These are phyloP conservation scores for Tilletia horrida DNA, from an alignment of 1,284 basidiomycete genomes.

Conservation along the genomic window DNA sequence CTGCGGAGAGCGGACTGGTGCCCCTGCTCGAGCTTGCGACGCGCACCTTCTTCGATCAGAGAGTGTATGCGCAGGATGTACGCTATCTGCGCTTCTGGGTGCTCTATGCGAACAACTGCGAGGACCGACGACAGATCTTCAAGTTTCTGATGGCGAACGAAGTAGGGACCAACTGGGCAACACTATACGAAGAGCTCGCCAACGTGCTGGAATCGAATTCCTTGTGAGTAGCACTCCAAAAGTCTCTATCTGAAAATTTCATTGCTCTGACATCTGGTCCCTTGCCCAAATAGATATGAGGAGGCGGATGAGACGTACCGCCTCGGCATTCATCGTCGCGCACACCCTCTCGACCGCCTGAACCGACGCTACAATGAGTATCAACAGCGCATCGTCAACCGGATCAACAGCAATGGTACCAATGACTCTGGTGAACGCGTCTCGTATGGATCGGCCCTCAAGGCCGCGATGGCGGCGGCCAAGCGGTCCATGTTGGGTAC, in stretches of 20 bases:
- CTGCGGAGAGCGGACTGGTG: constrained; percentile 62
- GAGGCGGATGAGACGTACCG: constrained; percentile 72
- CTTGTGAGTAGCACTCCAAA: constrained; percentile 61
- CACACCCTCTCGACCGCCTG: constrained; percentile 76
- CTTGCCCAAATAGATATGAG: constrained; percentile 26
- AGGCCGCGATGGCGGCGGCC: constrained; percentile 41
- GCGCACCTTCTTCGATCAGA: constrained; percentile 72
- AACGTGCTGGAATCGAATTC: constrained; percentile 68
- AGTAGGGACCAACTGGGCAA: constrained; percentile 72
- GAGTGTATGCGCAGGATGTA: constrained; percentile 76
- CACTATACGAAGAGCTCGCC: constrained; percentile 83
- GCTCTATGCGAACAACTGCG: constrained; percentile 61
- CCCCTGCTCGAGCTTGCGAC: constrained; percentile 74
- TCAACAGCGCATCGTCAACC: constrained; percentile 61
- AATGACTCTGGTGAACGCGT: constrained; percentile 7
- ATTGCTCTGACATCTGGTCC: constrained; percentile 8
- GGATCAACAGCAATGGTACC: neutral
- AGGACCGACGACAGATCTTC: constrained; percentile 48
- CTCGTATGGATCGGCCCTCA: constrained; percentile 38
- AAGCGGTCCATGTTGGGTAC: constrained; percentile 48
- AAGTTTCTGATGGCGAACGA: constrained; percentile 71
- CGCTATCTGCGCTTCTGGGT: constrained; percentile 87
- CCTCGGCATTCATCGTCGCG: constrained; percentile 76
- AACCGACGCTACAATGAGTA: constrained; percentile 81
- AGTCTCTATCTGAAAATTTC: neutral